phyloP scores from a whole-genome alignment of 805 yeast species.

The Wickerhamomyces alni region DNA sequence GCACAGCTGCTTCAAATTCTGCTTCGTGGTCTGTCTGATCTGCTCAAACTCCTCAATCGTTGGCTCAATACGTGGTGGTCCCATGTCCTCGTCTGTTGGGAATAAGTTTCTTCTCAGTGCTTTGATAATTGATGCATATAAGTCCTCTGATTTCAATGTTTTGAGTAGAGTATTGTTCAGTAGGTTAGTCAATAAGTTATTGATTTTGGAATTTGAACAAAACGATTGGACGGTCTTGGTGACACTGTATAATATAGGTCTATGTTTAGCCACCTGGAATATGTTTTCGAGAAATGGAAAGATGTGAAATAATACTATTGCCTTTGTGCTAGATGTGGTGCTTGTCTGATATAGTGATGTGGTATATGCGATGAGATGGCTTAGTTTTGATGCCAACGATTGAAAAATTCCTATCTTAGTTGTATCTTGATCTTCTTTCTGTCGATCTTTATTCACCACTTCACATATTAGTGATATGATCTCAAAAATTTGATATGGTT shows the following conservation, averaged over 20 bases:
- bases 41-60: slow-evolving; percentile 30
- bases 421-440: not conserved
- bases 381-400: slow-evolving; percentile 4
- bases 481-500: slow-evolving; percentile 48
- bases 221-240: slow-evolving; percentile 13
- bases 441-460: slow-evolving; percentile 1
- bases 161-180: slow-evolving; percentile 14
- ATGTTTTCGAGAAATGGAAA: slow-evolving; percentile 21
- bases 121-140: slow-evolving; percentile 20
- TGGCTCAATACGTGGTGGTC: slow-evolving; percentile 40
- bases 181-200: slow-evolving; percentile 17
- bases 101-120: slow-evolving; percentile 34
- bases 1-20: slow-evolving; percentile 21
- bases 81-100: slow-evolving; percentile 45
- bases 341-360: slow-evolving; percentile 6
- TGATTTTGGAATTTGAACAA: slow-evolving; percentile 6
- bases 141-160: slow-evolving; percentile 11
- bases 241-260: slow-evolving; percentile 28
- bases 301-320: slow-evolving; percentile 3
- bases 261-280: slow-evolving; percentile 12
- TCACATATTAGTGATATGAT: slow-evolving; percentile 21
- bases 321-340: not conserved
- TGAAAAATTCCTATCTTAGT: not conserved
- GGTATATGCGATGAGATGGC: slow-evolving; percentile 13
- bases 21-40: slow-evolving; percentile 23